These are phyloP conservation scores for Colletotrichum sp. DNA, from an alignment of 2,329 filamentous ascomycete species.

Conservation along the genomic window DNA sequence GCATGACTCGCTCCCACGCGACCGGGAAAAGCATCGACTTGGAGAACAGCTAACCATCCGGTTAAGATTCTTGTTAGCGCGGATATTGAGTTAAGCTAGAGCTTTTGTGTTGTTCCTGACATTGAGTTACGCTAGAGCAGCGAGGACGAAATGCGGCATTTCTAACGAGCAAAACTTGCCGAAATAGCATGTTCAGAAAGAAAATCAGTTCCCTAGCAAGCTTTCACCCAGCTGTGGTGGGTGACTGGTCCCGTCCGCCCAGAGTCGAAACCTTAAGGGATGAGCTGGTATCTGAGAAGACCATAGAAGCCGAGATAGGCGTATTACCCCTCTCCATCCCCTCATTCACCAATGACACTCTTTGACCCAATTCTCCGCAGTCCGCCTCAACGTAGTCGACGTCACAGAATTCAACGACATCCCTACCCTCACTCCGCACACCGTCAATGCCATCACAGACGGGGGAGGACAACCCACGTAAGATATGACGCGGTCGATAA, in stretches of 20 bases:
- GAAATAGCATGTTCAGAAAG: background rate
- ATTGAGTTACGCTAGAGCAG: background rate
- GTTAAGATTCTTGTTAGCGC: background rate
- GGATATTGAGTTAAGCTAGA: background rate
- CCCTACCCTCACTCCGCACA: background rate
- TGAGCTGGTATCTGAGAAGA: background rate
- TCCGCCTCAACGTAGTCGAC: background rate
- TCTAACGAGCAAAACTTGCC: background rate
- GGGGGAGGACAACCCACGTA: background rate
- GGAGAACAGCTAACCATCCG: background rate
- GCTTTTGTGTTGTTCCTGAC: background rate
- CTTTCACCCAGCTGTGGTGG: background rate
- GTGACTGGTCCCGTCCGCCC: background rate
- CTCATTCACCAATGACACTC: background rate
- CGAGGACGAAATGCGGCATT: background rate
- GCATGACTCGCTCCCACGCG: background rate
- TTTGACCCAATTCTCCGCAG: background rate
- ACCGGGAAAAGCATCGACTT: background rate
- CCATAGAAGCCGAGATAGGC: background rate
- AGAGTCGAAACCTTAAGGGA: background rate
- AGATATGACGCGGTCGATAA: background rate
- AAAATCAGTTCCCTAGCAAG: background rate
- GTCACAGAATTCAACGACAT: background rate
- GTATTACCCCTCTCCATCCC: background rate
- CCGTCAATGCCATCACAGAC: background rate